Base-by-base conservation (phyloP, 2,329 filamentous ascomycete species). In the Cladophialophora carrionii region DNA sequence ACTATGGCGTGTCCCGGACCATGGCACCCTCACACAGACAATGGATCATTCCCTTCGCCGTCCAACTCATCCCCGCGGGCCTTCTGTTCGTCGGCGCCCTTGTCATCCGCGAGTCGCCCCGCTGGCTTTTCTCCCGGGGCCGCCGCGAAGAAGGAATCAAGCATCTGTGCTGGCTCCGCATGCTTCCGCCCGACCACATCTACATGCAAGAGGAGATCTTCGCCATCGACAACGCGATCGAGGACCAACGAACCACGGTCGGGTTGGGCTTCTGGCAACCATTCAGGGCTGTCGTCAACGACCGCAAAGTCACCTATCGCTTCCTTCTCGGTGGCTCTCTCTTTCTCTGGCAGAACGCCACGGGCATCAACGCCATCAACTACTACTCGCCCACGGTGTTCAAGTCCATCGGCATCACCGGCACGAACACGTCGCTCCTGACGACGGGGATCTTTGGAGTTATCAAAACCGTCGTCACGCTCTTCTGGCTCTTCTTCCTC, bases 271-370 rank as follows among this genome's bases (percentile, higher is more conserved):
- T 92, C 81, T 91, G 87, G 87, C 87, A 88, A 76, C 88, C 89
- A 0, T 90, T 91, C 78, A 74, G 80, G 65, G 79, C 81, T 7
- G 80, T 85, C 24, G 80, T 83, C 63, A 82, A 80, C 70, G 78
- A 85, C 69, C 80, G 78, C 64, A 84, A 83, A 72, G 83, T 90
- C 29, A 85, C 85, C 70, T 91, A 87, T 81, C 85, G 90, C 49
- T 87, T 94, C 77, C 85, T 91, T 74, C 82, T 93, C 10, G 90
- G 90, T 54, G 84, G 85, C 62, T 84, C 90, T 72, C 82, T 94
- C 22, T 93, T 93, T 81, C 79, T 93, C 60, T 92, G 87, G 83
- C 90, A 94, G 76, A 94, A 94, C 71, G 88, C 88, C 57, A 83
- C 80, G 2, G 90, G 90, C 2, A 92, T 92, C 79, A 72, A 72